Evolutionary conservation across 83 land plant species (phyloP), one percentile per base, ranked within the genome.

Genomic region (Thuja plicata): DNA sequence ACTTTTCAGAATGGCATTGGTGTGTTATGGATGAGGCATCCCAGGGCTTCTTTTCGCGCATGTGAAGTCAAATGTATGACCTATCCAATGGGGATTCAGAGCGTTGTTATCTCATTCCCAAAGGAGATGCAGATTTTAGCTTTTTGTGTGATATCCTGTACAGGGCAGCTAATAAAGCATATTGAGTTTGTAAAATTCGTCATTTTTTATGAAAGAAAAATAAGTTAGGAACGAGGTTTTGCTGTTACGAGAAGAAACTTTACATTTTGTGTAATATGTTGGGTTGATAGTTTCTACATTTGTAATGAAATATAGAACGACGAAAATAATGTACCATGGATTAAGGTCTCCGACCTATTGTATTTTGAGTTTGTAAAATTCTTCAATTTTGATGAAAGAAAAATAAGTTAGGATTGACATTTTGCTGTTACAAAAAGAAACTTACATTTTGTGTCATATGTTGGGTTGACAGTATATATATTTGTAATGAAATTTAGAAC

Each of bases 331-430:
- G 30, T 83, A 83, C 52, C 15, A 46, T 27, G 85, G 55, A 10
- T 83, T 30, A 46, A 46, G 85, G 85, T 83, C 85, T 46, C 27
- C n/a, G 85, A 41, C 54, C 55, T 83, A 83, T 83, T 46, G 85
- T 83, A 83, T 50, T 50, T 50, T 83, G 85, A 27, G 48, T 12
- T 45, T 80, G 37, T 41, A 80, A 41, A 38, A 19, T 34, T 41
- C n/a, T 3, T 41, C 48, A 80, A 21, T 80, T 27, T 48, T 83
- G 17, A 46, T 83, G 85, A 46, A 83, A 48, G 48, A n/a, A 46
- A 34, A 83, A 83, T 46, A 40, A 43, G 19, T 27, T 46, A 24
- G 85, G 52, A 30, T n/a, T 46, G 85, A 46, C 55, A 83, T 11
- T 40, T 27, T 43, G 43, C 55, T 82, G 15, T 11, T 45, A n/a